A percentile compares a stretch with the other conserved stretches of the same genome.
Conservation (phyloP, 306 rosid species). For the Phaseolus lunatus region DNA sequence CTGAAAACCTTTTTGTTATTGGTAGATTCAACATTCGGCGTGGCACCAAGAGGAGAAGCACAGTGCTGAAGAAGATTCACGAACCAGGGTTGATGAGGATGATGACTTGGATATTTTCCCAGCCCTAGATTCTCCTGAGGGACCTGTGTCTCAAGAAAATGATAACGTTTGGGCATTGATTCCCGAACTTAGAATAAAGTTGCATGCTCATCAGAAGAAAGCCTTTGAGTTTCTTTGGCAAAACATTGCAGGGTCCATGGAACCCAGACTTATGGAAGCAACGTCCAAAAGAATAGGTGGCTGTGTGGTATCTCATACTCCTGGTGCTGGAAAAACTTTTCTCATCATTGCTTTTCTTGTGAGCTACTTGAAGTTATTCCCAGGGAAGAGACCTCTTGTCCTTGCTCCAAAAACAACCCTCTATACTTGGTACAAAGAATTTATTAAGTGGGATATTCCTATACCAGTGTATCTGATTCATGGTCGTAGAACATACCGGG, state of each 20-base stretch:
- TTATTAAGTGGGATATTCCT: slow-evolving; percentile 96
- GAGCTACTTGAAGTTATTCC: slow-evolving; percentile 89
- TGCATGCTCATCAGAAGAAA: slow-evolving; percentile 82
- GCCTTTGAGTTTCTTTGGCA: slow-evolving; percentile 93
- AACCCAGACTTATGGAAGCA: slow-evolving; percentile 62
- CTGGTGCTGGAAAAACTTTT: slow-evolving; percentile 98
- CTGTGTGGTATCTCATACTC: slow-evolving; percentile 94
- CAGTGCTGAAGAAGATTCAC: slow-evolving; percentile 49
- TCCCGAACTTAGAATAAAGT: slow-evolving; percentile 50
- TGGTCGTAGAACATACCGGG: slow-evolving; percentile 82
- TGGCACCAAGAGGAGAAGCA: slow-evolving; percentile 66
- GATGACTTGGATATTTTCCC: slow-evolving; percentile 55
- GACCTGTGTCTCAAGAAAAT: slow-evolving; percentile 57
- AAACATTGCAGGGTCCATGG: slow-evolving; percentile 80
- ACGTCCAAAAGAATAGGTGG: slow-evolving; percentile 72
- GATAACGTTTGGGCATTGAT: slow-evolving; percentile 74
- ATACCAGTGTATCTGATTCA: slow-evolving; percentile 89
- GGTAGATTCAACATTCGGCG: slow-evolving; percentile 60
- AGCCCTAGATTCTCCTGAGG: slow-evolving; percentile 44
- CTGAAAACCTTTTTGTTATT: slow-evolving; percentile 45
- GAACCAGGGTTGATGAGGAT: slow-evolving; percentile 51
- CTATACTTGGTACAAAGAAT: slow-evolving; percentile 96
- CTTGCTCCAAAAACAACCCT: slow-evolving; percentile 98
- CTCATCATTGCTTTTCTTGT: slow-evolving; percentile 88
- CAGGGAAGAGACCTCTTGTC: slow-evolving; percentile 84